Evolutionary conservation across 345 rosid genomes (phyloP), one percentile per base, ranked within the genome.

Genomic region (Salix caprea): DNA sequence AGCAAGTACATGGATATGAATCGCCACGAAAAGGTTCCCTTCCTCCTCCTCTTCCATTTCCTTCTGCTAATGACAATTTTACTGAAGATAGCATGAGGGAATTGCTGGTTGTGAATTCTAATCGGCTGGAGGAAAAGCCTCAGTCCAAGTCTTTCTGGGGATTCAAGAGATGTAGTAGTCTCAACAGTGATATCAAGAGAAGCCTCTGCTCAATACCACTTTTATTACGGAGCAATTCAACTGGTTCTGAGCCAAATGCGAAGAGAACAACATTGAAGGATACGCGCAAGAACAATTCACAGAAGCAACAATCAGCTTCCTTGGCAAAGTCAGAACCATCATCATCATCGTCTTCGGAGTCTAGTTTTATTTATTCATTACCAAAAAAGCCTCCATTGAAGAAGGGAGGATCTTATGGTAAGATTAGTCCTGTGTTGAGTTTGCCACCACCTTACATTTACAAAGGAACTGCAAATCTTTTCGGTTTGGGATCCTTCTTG

Each of bases 131-230:
- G 72, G 88, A 82, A 15, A 86, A 84, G 65, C 71, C 74, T 16
- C 86, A 67, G 52, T 72, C 89, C 36, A 87, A 84, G 80, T 89
- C 94, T 13, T 89, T 92, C 70, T 90, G 97, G 97, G 88, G 94
- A 42, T 88, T 94, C 87, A 88, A 84, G 83, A 89, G 97, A 83
- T 90, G 97, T 73, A 76, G 83, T 44, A 94, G 96, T 40, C 90
- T 92, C 9, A 88, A 88, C 52, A 84, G 86, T 70, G 94, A 90
- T 61, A 50, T 77, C 14, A 86, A 87, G 82, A 92, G 83, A 80
- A 83, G 86, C 73, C 40, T 91, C 15, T 89, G 85, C 72, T 85
- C 93, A 2, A 81, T 92, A 10, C 90, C 93, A 26, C 85, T 91
- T 76, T 74, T 94, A 68, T 82, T 90, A 0, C 80, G 96, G 76